Evolutionary conservation across 495 filamentous ascomycete genomes (phyloP), one percentile per base, ranked within the genome.

Genomic region (Penicillium mononematosum): DNA sequence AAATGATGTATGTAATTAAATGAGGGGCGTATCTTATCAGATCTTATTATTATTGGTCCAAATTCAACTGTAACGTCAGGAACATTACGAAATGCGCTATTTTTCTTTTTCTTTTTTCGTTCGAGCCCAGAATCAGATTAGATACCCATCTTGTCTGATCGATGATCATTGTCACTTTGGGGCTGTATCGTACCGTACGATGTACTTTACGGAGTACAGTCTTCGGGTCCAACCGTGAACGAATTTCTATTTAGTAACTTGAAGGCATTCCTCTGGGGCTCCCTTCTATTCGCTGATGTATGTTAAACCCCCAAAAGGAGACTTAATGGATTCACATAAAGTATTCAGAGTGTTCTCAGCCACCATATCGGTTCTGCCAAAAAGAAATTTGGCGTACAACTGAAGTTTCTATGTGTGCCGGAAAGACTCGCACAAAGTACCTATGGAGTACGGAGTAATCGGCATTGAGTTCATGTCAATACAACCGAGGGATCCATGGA

Each of bases 131-230:
- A 56, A 71, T 71, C 64, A 68, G 69, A 71, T 71, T 70, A 71
- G 64, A 69, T 62, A 53, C 55, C 41, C 54, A 71, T 68, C 69
- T 71, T 68, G 66, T 71, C 67, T 63, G 69, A 71, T 71, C 58
- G 52, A 36, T 2, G 39, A 45, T 45, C 36, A 11, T 10, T 29
- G 0, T 19, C 12, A 32, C 22, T 52, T 53, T 58, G 32, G 53
- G 43, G 32, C 32, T 55, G 32, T 39, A 46, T 25, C 19, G 10
- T 39, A 14, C 8, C 7, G 27, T 29, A 29, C 27, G 7, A 8
- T 2, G 27, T 34, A 34, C 31, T 34, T 34, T 34, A 12, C 31
- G 11, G 9, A 32, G 9, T 32, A 34, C 31, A 11, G 11, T 14
- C 31, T 12, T 14, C 31, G 31, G 31, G 31, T 34, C 10, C 31